Evolutionary conservation across 2,329 filamentous ascomycete genomes (phyloP).

Genomic region (Venturia nashicola): DNA sequence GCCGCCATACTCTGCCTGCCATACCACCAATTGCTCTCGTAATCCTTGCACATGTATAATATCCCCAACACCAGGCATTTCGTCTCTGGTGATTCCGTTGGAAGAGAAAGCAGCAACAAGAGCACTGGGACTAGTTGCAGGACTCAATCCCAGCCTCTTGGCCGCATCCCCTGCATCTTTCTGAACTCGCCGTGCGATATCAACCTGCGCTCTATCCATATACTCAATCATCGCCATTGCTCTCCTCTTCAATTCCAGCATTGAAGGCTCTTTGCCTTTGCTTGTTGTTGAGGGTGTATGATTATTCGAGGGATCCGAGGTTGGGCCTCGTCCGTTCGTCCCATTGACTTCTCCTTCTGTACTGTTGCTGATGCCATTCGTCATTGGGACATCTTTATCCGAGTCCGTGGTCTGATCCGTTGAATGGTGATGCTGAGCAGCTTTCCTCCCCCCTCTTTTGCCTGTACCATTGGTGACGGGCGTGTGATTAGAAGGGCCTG

Average conservation of each 20-base stretch:
- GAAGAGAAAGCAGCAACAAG: slow-evolving; percentile 50
- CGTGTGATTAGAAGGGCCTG: background rate
- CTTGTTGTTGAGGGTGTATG: background rate
- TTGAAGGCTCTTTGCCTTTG: slow-evolving; percentile 6
- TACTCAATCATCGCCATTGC: slow-evolving; percentile 10
- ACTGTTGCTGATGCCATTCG: background rate
- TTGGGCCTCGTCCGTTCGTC: background rate
- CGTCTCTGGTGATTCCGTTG: slow-evolving; percentile 20
- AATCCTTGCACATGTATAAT: slow-evolving; percentile 53
- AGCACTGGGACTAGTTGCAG: slow-evolving; percentile 35
- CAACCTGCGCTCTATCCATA: slow-evolving; percentile 12
- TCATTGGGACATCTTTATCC: background rate
- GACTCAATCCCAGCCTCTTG: slow-evolving; percentile 15
- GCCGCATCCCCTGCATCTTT: slow-evolving; percentile 4
- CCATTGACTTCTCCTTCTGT: background rate
- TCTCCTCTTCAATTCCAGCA: slow-evolving; percentile 10
- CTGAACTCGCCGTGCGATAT: slow-evolving; percentile 12
- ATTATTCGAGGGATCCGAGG: slow-evolving; percentile 3
- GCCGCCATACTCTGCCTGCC: slow-evolving; percentile 61
- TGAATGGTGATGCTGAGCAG: background rate
- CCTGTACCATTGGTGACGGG: background rate
- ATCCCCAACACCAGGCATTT: slow-evolving; percentile 64
- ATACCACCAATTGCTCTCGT: slow-evolving; percentile 50
- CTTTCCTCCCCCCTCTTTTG: slow-evolving; percentile 2
- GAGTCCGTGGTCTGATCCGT: background rate